Evolutionary conservation across 306 rosid species (phyloP).

Genomic region (Astragalus glycyphyllos): DNA sequence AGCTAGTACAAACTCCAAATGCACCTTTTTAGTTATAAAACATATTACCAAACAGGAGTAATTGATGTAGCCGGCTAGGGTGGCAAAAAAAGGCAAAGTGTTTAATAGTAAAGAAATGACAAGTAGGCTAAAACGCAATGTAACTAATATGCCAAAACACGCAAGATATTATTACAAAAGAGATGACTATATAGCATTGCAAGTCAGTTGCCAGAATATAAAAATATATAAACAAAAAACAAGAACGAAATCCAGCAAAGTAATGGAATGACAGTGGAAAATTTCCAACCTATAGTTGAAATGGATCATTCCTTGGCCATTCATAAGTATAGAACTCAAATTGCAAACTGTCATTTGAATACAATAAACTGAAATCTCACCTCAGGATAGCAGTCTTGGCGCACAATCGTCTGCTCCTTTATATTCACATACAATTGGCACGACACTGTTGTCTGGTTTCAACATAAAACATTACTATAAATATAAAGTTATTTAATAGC

Average conservation of each 20-base stretch:
- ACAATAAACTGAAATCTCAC: conserved; percentile 51
- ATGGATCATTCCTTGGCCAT: conserved; percentile 13
- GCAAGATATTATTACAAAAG: conserved; percentile 3
- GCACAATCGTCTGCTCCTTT: conserved; percentile 59
- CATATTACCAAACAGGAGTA: conserved; percentile 3
- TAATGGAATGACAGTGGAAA: neutral
- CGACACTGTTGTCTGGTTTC: conserved; percentile 70
- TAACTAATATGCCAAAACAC: conserved; percentile 10
- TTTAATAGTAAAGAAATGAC: neutral
- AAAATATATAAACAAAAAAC: neutral
- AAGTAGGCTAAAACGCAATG: conserved; percentile 24
- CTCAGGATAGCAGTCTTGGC: conserved; percentile 83
- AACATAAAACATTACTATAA: conserved; percentile 22
- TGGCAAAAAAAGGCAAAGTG: neutral
- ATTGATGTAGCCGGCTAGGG: neutral
- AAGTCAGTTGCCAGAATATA: neutral
- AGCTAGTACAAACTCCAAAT: no score
- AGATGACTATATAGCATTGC: conserved; percentile 6
- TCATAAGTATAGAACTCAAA: conserved; percentile 10
- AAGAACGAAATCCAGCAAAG: conserved; percentile 8
- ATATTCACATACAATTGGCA: conserved; percentile 73
- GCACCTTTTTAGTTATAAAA: neutral
- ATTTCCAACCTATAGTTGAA: neutral
- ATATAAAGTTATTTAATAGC: neutral
- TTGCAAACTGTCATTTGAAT: neutral